Base-by-base conservation (phyloP, 768 basidiomycete genomes). In the Tremella mesenterica region DNA sequence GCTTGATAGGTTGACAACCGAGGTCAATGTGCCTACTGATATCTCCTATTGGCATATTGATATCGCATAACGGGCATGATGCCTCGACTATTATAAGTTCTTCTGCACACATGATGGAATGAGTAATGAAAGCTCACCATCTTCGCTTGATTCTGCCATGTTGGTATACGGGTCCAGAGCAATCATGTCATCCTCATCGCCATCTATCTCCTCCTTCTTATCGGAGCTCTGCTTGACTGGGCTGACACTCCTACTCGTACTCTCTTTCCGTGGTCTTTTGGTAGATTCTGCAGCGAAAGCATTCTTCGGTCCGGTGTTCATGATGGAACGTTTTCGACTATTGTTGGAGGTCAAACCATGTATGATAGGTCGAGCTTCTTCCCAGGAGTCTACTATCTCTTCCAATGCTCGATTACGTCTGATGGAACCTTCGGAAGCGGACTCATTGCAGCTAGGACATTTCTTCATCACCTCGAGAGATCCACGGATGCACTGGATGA, bases 21-120 rank as follows among this genome's bases (percentile, higher is more conserved):
- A 77, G 77, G 55, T 88, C 85, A 53, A 88, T 78, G 64, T 89
- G 86, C 5, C 58, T 50, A 55, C 87, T 85, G 52, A 88, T 81
- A 9, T 57, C 66, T 13, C 75, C 72, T 29, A 76, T 77, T 20
- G 72, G 75, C 21, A 85, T 76, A 9, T 52, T 60, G 39, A 73
- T 74, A 14, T 69, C 58, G 58, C 86, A 89, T 48, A 85, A 54
- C 8, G 86, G 86, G 64, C 86, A 89, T 2, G 69, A 41, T 1
- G 85, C 70, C 33, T 62, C 57, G 41, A 64, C 65, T 63, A 44
- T 48, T 26, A 16, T 10, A 9, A 30, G 16, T 43, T 49, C 45
- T 54, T 21, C 39, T 23, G 16, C 8, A 27, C 14, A 36, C 5
- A 31, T 23, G 9, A 28, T 7, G 5, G n/a, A 38, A 8, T 30